Evolutionary conservation across 768 basidiomycete genomes (phyloP).

Genomic region (Paxillus rubicundulus): DNA sequence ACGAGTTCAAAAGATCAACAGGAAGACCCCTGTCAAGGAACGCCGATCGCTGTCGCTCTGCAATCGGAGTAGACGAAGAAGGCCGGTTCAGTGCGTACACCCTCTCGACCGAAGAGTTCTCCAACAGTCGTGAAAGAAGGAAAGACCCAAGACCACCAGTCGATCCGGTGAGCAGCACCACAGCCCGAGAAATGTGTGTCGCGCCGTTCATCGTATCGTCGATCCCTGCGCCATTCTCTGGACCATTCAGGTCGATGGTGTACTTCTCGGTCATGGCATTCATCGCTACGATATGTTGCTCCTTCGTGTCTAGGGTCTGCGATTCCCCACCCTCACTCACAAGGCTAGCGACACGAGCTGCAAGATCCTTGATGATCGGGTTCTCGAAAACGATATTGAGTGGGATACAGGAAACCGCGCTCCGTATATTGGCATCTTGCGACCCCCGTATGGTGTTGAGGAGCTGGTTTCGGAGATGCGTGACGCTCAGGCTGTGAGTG

Average conservation of each 20-base stretch:
- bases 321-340: not conserved
- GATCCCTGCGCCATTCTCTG: constrained; percentile 14
- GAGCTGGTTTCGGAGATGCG: constrained; percentile 13
- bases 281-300: constrained; percentile 19
- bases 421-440: constrained; percentile 18
- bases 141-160: constrained; percentile 44
- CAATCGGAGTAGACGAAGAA: constrained; percentile 6
- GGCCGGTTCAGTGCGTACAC: constrained; percentile 37
- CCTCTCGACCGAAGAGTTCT: constrained; percentile 20
- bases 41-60: constrained; percentile 29
- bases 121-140: constrained; percentile 31
- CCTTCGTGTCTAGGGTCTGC: not conserved
- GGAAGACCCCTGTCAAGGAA: constrained; percentile 39
- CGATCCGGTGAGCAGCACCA: constrained; percentile 36
- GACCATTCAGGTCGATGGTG: constrained; percentile 15
- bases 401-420: constrained; percentile 21
- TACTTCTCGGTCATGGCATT: constrained; percentile 41
- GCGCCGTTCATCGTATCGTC: not conserved
- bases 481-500: constrained; percentile 20
- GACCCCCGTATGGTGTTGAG: constrained; percentile 21
- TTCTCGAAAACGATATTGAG: constrained; percentile 35
- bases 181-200: not conserved
- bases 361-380: constrained; percentile 32
- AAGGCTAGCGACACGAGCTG: constrained; percentile 8
- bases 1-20: constrained; percentile 25